A percentile compares a stretch with the other conserved stretches of the same genome.
phyloP scores from a whole-genome alignment of 768 basidiomycete genomes.

The Ramaria rubella region DNA sequence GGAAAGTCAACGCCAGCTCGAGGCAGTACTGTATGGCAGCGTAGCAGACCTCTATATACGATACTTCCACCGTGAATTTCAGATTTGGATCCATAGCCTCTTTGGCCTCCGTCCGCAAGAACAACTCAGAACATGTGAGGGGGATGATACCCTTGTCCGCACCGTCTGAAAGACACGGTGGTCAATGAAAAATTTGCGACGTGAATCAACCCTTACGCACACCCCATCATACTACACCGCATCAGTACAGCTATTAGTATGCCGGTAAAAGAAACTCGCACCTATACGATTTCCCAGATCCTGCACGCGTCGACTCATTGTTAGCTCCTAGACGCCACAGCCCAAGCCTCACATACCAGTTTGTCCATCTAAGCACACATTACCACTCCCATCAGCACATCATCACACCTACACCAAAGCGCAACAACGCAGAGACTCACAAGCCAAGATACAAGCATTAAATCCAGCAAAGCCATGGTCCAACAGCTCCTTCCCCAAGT shows the following conservation, averaged over 20 bases:
- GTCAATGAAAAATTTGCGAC: not conserved
- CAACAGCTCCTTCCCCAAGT: slow-evolving; percentile 88
- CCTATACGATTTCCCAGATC: slow-evolving; percentile 92
- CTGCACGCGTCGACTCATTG: slow-evolving; percentile 29
- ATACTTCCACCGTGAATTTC: slow-evolving; percentile 92
- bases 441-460: slow-evolving; percentile 98
- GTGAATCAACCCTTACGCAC: slow-evolving; percentile 41
- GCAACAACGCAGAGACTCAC: slow-evolving; percentile 73
- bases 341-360: slow-evolving; percentile 52
- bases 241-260: not conserved
- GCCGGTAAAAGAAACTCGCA: slow-evolving; percentile 30
- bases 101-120: slow-evolving; percentile 69
- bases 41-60: slow-evolving; percentile 78
- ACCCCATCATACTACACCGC: slow-evolving; percentile 82
- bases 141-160: slow-evolving; percentile 97
- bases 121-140: slow-evolving; percentile 88
- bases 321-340: not conserved
- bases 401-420: not conserved
- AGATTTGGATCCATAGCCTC: slow-evolving; percentile 58
- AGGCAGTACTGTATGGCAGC: not conserved
- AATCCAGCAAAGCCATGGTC: slow-evolving; percentile 96
- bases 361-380: slow-evolving; percentile 54
- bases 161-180: slow-evolving; percentile 55
- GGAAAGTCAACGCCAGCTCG: not conserved
- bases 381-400: not conserved